These are phyloP conservation scores for Apiospora marii DNA, from an alignment of 2,329 filamentous ascomycete species.

Conservation along the genomic window DNA sequence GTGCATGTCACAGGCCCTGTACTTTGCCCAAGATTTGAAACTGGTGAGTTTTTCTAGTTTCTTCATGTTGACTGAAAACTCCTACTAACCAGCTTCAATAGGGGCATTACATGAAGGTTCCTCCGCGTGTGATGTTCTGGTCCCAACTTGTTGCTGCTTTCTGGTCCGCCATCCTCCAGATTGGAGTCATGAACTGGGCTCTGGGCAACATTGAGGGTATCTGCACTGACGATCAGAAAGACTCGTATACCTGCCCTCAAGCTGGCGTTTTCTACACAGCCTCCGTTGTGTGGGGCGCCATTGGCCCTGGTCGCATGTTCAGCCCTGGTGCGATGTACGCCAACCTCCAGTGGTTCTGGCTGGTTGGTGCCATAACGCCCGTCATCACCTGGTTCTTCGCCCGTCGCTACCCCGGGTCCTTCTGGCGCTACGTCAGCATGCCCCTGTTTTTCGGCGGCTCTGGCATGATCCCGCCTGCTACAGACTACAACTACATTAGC, in stretches of 20 bases:
- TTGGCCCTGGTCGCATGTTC: slow-evolving; percentile 44
- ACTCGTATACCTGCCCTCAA: slow-evolving; percentile 43
- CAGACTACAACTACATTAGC: slow-evolving; percentile 56
- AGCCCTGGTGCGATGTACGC: slow-evolving; percentile 42
- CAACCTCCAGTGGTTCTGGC: slow-evolving; percentile 42
- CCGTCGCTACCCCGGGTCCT: slow-evolving; percentile 49
- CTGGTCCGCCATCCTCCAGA: slow-evolving; percentile 51
- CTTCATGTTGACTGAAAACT: not conserved
- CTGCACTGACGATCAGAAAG: slow-evolving; percentile 39
- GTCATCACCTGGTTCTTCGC: slow-evolving; percentile 41
- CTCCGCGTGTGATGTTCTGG: slow-evolving; percentile 42
- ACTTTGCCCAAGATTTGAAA: slow-evolving; percentile 44
- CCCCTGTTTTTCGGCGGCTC: slow-evolving; percentile 45
- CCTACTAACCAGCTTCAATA: slow-evolving; percentile 18
- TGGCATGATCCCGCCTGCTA: slow-evolving; percentile 44
- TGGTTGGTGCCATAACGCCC: slow-evolving; percentile 43
- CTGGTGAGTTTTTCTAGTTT: slow-evolving; percentile 25
- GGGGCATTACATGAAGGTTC: slow-evolving; percentile 36
- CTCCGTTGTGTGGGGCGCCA: slow-evolving; percentile 44
- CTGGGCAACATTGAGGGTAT: slow-evolving; percentile 40
- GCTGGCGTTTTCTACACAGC: slow-evolving; percentile 44
- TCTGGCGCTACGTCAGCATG: slow-evolving; percentile 43
- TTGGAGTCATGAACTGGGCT: slow-evolving; percentile 50
- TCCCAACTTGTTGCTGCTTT: slow-evolving; percentile 24
- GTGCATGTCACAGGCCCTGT: slow-evolving; percentile 44